These are phyloP conservation scores for Solanum gandarillasii DNA, from an alignment of 257 asterid species.

Conservation along the genomic window DNA sequence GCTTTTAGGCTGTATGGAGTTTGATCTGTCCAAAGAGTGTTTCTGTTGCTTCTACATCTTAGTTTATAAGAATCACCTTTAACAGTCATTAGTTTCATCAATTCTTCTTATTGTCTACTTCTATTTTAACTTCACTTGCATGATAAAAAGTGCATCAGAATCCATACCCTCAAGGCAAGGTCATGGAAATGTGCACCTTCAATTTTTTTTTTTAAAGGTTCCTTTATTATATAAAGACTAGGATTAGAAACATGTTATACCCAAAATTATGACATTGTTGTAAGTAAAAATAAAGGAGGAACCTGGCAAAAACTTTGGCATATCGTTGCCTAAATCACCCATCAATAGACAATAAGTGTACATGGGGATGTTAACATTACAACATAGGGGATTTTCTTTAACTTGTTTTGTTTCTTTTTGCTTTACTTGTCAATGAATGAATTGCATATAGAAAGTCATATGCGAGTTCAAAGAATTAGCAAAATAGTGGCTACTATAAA, in stretches of 20 bases:
- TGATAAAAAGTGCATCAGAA: not conserved
- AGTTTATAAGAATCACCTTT: too few relatives aligned
- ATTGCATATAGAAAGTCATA: not conserved
- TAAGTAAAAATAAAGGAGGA: not conserved
- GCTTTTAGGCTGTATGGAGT: not conserved
- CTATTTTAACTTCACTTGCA: not conserved
- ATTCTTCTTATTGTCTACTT: not conserved
- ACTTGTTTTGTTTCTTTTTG: not conserved
- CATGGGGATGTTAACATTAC: not conserved
- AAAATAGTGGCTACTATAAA: too few relatives aligned
- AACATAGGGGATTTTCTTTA: not conserved
- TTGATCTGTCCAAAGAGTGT: not conserved
- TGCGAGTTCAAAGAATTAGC: not conserved
- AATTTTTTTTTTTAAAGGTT: too few relatives aligned
- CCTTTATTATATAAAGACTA: not conserved
- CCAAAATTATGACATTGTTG: not conserved
- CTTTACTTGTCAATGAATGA: not conserved
- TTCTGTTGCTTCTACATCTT: not conserved
- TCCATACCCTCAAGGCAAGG: not conserved
- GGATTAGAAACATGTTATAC: not conserved
- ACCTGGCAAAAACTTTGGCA: not conserved
- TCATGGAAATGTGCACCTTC: not conserved
- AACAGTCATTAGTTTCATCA: not conserved
- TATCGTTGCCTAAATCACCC: not conserved
- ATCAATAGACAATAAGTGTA: not conserved